Percentiles rank a stretch among this genome's conserved stretches.
Conservation (phyloP, 495 filamentous ascomycete genomes). For the Hypoxylon rickii region DNA sequence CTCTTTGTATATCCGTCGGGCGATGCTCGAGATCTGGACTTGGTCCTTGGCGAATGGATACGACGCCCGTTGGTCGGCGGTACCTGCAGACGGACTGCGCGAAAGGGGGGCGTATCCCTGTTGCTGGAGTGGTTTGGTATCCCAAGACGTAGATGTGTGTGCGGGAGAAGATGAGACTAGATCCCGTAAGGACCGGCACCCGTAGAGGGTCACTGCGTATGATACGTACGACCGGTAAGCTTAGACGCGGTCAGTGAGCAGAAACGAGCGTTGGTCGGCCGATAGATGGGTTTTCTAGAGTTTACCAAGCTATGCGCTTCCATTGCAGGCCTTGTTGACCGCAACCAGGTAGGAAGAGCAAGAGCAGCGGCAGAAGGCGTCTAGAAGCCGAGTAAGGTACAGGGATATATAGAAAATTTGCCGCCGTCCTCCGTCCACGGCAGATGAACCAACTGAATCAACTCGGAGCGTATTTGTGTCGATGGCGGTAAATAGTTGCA, state of each 20-base stretch:
- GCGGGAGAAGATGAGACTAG: conserved; percentile 5
- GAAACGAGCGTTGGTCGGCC: conserved; percentile 5
- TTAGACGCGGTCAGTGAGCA: conserved; percentile 15
- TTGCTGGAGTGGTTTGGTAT: conserved; percentile 8
- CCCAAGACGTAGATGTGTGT: conserved; percentile 14
- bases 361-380: conserved; percentile 11
- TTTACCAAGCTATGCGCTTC: conserved; percentile 5
- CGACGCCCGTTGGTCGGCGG: conserved; percentile 17
- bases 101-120: conserved; percentile 9
- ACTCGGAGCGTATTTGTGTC: conserved; percentile 3
- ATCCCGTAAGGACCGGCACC: conserved; percentile 4
- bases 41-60: conserved; percentile 16
- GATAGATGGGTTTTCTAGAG: conserved; percentile 4
- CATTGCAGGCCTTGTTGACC: conserved; percentile 10
- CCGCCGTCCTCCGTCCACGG: conserved; percentile 11
- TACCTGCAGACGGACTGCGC: conserved; percentile 30
- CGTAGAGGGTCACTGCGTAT: conserved; percentile 16
- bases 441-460: conserved; percentile 23
- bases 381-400: conserved; percentile 16
- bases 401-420: conserved; percentile 18
- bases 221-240: conserved; percentile 7
- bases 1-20: conserved; percentile 25
- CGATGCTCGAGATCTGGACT: conserved; percentile 22
- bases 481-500: conserved; percentile 6
- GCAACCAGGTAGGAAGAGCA: conserved; percentile 4